Evolutionary conservation across 169 alveolate species (phyloP), one percentile per base, ranked within the genome.

Genomic region (Cryptosporidium sp.): DNA sequence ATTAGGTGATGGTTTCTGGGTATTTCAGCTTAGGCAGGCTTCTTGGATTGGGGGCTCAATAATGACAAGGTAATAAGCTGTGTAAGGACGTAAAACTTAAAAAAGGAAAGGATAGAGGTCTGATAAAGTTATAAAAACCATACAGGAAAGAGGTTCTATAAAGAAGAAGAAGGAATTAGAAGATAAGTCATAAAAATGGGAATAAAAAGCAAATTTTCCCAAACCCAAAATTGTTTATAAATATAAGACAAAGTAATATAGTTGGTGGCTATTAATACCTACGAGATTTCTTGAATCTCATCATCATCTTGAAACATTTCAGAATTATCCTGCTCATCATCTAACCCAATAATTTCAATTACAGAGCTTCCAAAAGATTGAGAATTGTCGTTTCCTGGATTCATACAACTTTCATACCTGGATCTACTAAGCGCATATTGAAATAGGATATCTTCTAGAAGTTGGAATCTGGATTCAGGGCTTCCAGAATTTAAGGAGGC

Each of bases 341-440:
- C 70, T 31, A 73, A 48, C 31, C 37, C 70, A 73, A 56, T 60
- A 21, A 53, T 60, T 37, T 53, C 70, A 73, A 52, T 31, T 21
- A 37, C 70, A 39, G 68, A 58, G 56, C 71, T 42, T 29, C 67
- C 60, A 48, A 70, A 44, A 6, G 60, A 9, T 23, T 44, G 84
- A 29, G 69, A 18, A 37, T 26, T 12, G 3, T 80, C 68, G 65
- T 42, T 80, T 21, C 23, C 68, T 18, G 45, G 62, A 48, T 21
- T 3, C 16, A 48, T 29, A 33, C 89, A 80, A 26, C 68, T 80
- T 26, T 80, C 89, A 45, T 62, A 62, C 62, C 89, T 80, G 53
- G 89, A 80, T 31, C 89, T 80, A 44, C 60, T 65, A 44, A 80
- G 26, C 1, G 89, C 89, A 42, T 80, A 80, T 31, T 80, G 89